Evolutionary conservation across 176 grass and related monocot species (phyloP), one percentile per base, ranked within the genome.

Genomic region (Carex scoparia): DNA sequence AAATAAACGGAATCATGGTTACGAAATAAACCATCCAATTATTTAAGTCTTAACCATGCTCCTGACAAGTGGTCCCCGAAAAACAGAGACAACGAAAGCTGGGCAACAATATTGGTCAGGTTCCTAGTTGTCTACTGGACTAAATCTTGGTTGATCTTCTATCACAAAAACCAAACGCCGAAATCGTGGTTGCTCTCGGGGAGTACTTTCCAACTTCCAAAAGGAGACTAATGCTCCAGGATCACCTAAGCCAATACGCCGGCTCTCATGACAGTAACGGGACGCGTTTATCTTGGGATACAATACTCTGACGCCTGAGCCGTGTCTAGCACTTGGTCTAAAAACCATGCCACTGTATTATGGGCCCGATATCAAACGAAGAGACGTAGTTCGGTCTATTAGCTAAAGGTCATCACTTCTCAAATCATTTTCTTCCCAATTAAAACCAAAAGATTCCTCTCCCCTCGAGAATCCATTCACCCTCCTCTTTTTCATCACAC

Each of bases 401-500:
- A 19, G 3, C 37, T 74, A 18, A 40, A 16, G 1, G 33, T 2
- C 6, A 37, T 42, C 14, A 1, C 37, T 65, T 69, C 65, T 33
- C 67, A 74, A 74, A 74, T 51, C 70, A 27, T 74, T 11, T 51
- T 55, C 40, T 13, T 14, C 19, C 61, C 1, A 10, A 13, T 12
- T 69, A 64, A 49, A 44, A 23, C 54, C 53, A 63, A 55, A 85
- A 78, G 14, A 61, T 57, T 69, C 28, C 69, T 23, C 30, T 63
- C 35, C 10, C 55, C 54, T 60, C 83, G 37, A 79, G 61, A 85
- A 30, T 9, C 75, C 32, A 11, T 62, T 46, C 12, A 31, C 61
- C 27, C 9, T 48, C 64, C 54, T 53, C 64, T 44, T 53, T 82
- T 82, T 27, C 82, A 62, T 86, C 82, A 18, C 57, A 35, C 37